Percentiles rank a stretch among this genome's conserved stretches.
These are phyloP conservation scores for Sclerotiophoma versabilis DNA, from an alignment of 2,329 filamentous ascomycete genomes.

Conservation along the genomic window DNA sequence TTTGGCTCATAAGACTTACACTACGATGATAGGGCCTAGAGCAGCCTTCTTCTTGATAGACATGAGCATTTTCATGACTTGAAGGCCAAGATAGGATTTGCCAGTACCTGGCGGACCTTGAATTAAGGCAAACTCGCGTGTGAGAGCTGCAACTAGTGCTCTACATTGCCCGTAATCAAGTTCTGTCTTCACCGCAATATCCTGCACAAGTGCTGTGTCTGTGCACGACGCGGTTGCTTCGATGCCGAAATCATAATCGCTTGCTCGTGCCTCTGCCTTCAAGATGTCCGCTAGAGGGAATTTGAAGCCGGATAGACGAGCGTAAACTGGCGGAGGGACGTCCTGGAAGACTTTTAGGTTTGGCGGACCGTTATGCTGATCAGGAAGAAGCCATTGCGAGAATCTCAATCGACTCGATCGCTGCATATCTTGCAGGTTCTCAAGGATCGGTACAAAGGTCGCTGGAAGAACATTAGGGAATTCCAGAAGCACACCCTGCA, in stretches of 20 bases:
- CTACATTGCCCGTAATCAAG: constrained; percentile 61
- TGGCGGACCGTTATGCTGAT: background rate
- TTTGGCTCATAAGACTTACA: constrained; percentile 26
- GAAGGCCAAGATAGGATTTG: constrained; percentile 68
- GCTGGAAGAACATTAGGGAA: constrained; percentile 38
- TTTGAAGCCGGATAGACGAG: constrained; percentile 25
- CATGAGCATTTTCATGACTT: constrained; percentile 65
- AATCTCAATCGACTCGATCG: constrained; percentile 35
- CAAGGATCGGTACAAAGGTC: constrained; percentile 40
- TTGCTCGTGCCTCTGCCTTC: background rate
- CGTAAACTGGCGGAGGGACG: constrained; percentile 39
- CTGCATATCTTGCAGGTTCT: constrained; percentile 37
- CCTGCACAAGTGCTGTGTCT: constrained; percentile 20
- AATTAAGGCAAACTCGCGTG: constrained; percentile 64
- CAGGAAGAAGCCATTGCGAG: constrained; percentile 36
- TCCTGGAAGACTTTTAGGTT: constrained; percentile 6
- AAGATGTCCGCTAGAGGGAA: constrained; percentile 31
- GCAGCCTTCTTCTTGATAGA: constrained; percentile 44
- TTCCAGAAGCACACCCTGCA: constrained; percentile 33
- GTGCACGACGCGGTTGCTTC: constrained; percentile 23
- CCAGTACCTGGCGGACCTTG: constrained; percentile 77
- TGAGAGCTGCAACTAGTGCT: constrained; percentile 63
- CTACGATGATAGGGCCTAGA: constrained; percentile 56
- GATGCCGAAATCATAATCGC: constrained; percentile 11
- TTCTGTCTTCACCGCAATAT: constrained; percentile 20